Base-by-base conservation (phyloP, 2,329 filamentous ascomycete species). In the Leptographium wingfieldii region DNA sequence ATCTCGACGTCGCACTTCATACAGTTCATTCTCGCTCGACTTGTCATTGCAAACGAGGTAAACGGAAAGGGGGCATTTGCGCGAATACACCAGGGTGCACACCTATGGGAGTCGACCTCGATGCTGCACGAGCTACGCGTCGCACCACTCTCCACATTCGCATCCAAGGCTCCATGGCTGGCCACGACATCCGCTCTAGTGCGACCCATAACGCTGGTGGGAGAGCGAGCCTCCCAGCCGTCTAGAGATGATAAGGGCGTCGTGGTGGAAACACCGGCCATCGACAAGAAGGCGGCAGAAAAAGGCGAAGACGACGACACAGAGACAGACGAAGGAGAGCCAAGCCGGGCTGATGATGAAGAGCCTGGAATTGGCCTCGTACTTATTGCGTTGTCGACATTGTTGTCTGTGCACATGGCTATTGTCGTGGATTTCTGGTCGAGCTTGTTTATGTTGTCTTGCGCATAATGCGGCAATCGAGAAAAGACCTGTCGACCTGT, bases 201-300 rank as follows among this genome's bases (percentile, higher is more conserved):
- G 22, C 33, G 16, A 38, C 54, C 55, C 33, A 40, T 53, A n/a
- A 49, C 43, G 25, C 52, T 58, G 25, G 51, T 7, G 1, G 55
- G 57, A 10, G 57, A 55, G 53, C 35, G 49, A 25, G 29, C 33
- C 19, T 61, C 59, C 25, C 56, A 54, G 55, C 60, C 54, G 58
- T 63, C 62, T 27, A 61, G 35, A 19, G 63, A 63, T 6, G 63
- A 65, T 27, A 62, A 10, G 0, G 63, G 63, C 3, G 60, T 60
- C 1, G 59, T 25, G 12, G 59, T 27, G 6, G 57, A 56, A 3
- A 53, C 49, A 12, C 60, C 38, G 3, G 55, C 29, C 3, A 62
- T 27, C 1, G 63, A 58, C n/a, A 61, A 29, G 16, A 61, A 60
- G 14, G 40, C 31, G 19, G 54, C 38, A 4, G 62, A 59, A 1